Percentiles rank a stretch among this genome's conserved stretches.
Conservation (phyloP, 192 early-diverging fungal species). For the Coemansia javaensis region DNA sequence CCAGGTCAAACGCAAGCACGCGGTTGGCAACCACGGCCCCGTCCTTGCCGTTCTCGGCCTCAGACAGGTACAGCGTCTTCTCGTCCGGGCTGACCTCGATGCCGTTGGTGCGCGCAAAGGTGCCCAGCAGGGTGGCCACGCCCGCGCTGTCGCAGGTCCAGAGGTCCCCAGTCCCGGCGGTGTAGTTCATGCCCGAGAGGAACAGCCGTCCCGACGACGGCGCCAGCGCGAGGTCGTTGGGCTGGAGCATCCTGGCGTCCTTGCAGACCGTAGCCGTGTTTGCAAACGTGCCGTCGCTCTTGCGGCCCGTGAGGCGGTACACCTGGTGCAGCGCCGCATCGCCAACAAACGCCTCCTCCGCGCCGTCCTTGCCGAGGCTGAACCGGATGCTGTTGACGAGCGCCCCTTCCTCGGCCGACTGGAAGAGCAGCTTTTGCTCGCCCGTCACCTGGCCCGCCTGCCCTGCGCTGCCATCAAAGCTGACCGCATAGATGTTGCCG, state of each 20-base stretch:
- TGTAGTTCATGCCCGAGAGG: slow-evolving; percentile 47
- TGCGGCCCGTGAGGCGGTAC: slow-evolving; percentile 13
- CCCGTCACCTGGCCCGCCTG: slow-evolving; percentile 8
- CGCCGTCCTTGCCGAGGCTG: slow-evolving; percentile 11
- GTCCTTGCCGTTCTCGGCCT: slow-evolving; percentile 43
- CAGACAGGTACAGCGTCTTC: slow-evolving; percentile 54
- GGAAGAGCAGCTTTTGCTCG: slow-evolving; percentile 19
- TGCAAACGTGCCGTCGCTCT: slow-evolving; percentile 4
- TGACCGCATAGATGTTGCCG: slow-evolving; percentile 51
- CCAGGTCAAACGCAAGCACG: slow-evolving; percentile 48
- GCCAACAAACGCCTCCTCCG: slow-evolving; percentile 35
- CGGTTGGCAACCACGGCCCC: slow-evolving; percentile 43
- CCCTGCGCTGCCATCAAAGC: slow-evolving; percentile 26
- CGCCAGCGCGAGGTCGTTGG: slow-evolving; percentile 54
- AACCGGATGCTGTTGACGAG: slow-evolving; percentile 54
- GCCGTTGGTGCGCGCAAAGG: slow-evolving; percentile 54
- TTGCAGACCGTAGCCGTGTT: slow-evolving; percentile 26
- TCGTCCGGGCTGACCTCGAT: slow-evolving; percentile 56
- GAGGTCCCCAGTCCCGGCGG: slow-evolving; percentile 46
- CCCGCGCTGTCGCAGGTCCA: slow-evolving; percentile 49
- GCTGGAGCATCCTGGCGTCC: slow-evolving; percentile 33
- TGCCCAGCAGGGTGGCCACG: slow-evolving; percentile 26
- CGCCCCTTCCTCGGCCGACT: slow-evolving; percentile 12
- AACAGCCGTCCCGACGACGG: slow-evolving; percentile 29
- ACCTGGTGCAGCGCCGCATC: slow-evolving; percentile 45